Evolutionary conservation across 2,329 filamentous ascomycete genomes (phyloP).

Genomic region (Paecilomyces formosus): DNA sequence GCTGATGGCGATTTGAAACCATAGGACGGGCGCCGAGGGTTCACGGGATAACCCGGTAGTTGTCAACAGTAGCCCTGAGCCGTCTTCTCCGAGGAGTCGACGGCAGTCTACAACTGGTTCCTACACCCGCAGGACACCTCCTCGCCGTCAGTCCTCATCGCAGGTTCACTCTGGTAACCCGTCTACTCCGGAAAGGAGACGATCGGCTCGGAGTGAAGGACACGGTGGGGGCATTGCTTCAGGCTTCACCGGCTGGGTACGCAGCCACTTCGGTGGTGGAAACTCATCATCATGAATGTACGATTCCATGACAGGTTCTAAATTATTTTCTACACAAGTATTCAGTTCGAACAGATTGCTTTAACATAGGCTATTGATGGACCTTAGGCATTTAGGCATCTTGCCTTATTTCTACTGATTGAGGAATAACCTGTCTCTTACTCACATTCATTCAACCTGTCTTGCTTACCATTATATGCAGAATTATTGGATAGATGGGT

Average conservation of each 20-base stretch:
- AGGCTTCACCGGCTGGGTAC: slow-evolving; percentile 5
- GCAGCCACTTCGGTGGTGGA: slow-evolving; percentile 10
- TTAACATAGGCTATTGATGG: neutral
- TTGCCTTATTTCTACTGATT: neutral
- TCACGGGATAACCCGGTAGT: slow-evolving; percentile 11
- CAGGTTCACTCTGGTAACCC: neutral
- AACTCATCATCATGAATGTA: neutral
- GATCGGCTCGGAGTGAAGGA: slow-evolving; percentile 9
- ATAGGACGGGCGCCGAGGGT: slow-evolving; percentile 6
- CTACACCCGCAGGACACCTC: neutral
- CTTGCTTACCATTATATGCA: neutral
- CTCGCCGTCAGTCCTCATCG: neutral
- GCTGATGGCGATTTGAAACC: neutral
- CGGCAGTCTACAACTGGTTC: neutral
- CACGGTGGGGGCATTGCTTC: slow-evolving; percentile 8
- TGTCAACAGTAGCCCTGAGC: slow-evolving; percentile 10
- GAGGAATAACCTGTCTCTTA: neutral
- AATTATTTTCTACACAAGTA: neutral
- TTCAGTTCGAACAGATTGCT: neutral
- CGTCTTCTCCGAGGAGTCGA: slow-evolving; percentile 4
- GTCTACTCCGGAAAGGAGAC: slow-evolving; percentile 1
- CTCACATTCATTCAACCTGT: neutral
- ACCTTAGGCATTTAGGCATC: neutral
- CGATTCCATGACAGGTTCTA: neutral
- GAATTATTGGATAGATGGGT: neutral